Evolutionary conservation across 306 rosid species (phyloP), one percentile per base, ranked within the genome.

Genomic region (Trifolium pratense): DNA sequence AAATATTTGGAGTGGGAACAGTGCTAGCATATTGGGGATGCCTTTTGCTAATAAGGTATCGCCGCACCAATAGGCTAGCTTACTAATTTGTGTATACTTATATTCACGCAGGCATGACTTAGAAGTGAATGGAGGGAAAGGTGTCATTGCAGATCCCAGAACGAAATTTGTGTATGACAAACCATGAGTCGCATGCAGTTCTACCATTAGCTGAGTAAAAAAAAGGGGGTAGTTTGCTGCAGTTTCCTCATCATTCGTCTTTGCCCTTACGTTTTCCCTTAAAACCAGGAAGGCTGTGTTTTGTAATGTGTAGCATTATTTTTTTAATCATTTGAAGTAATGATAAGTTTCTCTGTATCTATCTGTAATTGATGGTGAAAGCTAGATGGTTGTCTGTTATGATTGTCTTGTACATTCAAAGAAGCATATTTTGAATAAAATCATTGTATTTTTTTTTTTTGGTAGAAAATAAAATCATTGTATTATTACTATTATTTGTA

Each of bases 111-210:
- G 99, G 96, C 97, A 95, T 60, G 99, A 95, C 87, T 80, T 91
- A 57, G 99, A 91, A 81, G 99, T 95, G 75, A 95, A 91, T 60
- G 99, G 99, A 80, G 99, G 97, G 79, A 95, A 91, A 85, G 96
- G 97, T 73, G 85, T 91, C 18, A 86, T 90, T 32, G 97, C 87
- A 45, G 99, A 95, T 51, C 97, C 97, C 2, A 82, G 99, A 79
- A 91, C 99, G 29, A 91, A 88, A 37, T 95, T 87, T 46, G 99
- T 95, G 48, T 94, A 88, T 73, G 95, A 88, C 66, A 94, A 94
- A 75, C 95, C 96, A 1, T 87, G 85, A 73, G 71, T 10, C 29
- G 48, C 26, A 49, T 49, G 62, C 60, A 7, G 7, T 25, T 79
- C 64, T 17, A 31, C 64, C 72, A 51, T 39, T 29, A n/a, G 78